Conservation (phyloP, 2,329 filamentous ascomycete genomes). For the Xylariaceae sp. region DNA sequence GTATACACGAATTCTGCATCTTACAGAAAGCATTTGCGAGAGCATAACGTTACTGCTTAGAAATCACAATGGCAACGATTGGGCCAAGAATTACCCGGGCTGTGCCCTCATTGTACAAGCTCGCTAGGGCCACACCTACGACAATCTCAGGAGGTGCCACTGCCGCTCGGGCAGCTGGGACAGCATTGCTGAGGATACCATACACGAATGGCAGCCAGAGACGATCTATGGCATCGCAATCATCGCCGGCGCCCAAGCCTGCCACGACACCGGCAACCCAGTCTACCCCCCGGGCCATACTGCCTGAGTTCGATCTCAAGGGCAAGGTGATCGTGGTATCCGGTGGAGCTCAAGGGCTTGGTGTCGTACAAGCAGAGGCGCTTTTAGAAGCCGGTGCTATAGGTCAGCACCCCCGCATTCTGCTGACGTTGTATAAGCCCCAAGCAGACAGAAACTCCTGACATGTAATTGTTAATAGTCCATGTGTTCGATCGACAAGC, state of each 20-base stretch:
- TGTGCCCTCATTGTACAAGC: conserved; percentile 20
- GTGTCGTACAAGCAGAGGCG: conserved; percentile 73
- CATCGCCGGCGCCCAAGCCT: background rate
- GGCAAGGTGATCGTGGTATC: conserved; percentile 73
- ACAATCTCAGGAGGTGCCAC: conserved; percentile 12
- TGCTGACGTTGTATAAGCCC: background rate
- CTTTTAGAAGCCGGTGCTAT: conserved; percentile 74
- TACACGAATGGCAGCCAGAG: conserved; percentile 6
- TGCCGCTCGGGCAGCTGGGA: conserved; percentile 11
- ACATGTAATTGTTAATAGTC: conserved; percentile 41
- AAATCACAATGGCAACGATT: conserved; percentile 23
- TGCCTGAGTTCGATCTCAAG: conserved; percentile 73
- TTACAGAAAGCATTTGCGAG: background rate
- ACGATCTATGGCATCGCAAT: conserved; percentile 9
- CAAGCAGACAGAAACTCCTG: conserved; percentile 1
- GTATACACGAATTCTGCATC: background rate
- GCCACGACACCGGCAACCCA: background rate
- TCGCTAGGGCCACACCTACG: conserved; percentile 20
- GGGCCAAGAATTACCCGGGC: conserved; percentile 22
- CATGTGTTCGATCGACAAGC: conserved; percentile 63
- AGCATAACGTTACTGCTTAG: background rate
- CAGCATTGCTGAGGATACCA: conserved; percentile 5
- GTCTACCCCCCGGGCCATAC: conserved; percentile 12
- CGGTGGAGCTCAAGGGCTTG: conserved; percentile 71
- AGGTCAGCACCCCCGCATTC: conserved; percentile 37